phyloP scores from a whole-genome alignment of 805 yeast genomes.

The Candida montana region DNA sequence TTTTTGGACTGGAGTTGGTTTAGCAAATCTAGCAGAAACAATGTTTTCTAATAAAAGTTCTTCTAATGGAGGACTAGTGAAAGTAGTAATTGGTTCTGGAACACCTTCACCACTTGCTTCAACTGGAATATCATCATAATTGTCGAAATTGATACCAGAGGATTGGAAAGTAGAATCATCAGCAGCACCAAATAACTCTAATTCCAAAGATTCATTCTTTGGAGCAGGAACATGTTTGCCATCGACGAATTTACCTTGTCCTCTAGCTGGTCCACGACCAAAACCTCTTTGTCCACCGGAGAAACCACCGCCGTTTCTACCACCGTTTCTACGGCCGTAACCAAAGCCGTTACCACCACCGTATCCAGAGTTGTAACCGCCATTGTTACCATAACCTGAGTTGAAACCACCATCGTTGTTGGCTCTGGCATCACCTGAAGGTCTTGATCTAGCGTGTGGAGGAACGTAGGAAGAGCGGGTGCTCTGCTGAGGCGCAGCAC shows the following conservation, averaged over 20 bases:
- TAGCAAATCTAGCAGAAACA: conserved; percentile 80
- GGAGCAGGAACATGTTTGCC: conserved; percentile 86
- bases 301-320: conserved; percentile 25
- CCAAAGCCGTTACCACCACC: conserved; percentile 16
- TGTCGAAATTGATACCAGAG: conserved; percentile 97
- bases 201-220: conserved; percentile 62
- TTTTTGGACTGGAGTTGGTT: conserved; percentile 95
- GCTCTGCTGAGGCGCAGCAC: conserved; percentile 13
- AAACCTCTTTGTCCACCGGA: conserved; percentile 30
- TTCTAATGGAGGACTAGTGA: conserved; percentile 91
- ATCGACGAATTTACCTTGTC: conserved; percentile 78
- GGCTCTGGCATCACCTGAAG: conserved; percentile 16
- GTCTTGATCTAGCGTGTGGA: conserved; percentile 43
- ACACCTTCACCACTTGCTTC: conserved; percentile 94
- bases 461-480: conserved; percentile 44
- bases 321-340: conserved; percentile 27
- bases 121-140: conserved; percentile 97
- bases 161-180: conserved; percentile 66
- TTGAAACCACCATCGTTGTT: conserved; percentile 1
- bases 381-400: not conserved
- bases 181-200: conserved; percentile 79
- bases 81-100: conserved; percentile 86
- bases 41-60: conserved; percentile 81
- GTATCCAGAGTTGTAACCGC: conserved; percentile 9
- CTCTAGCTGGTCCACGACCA: conserved; percentile 34